A percentile compares a stretch with the other conserved stretches of the same genome.
Evolutionary conservation across 164 flowering plant genomes (phyloP).

Genomic region (Kalanchoe fedtschenkoi): DNA sequence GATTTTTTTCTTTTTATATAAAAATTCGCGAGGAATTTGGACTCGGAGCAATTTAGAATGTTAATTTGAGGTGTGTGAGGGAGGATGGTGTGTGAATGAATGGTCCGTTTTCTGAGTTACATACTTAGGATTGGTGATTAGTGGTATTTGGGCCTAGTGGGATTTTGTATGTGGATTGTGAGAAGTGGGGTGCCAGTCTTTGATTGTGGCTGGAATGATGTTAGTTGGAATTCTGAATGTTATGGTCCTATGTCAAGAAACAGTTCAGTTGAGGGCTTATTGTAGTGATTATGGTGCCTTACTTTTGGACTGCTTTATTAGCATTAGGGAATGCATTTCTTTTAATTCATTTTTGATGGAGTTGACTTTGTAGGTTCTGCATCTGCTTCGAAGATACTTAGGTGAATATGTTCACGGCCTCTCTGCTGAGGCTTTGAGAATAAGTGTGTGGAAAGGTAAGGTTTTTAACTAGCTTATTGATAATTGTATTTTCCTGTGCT

Average conservation of each 20-base stretch:
- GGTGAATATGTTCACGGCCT: conserved; percentile 98
- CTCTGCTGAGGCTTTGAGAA: conserved; percentile 80
- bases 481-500: not conserved
- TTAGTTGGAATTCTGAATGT: too few species aligned
- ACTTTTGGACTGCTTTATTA: not conserved
- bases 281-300: not conserved
- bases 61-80: too few species aligned
- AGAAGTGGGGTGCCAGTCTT: too few species aligned
- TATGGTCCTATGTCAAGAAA: too few species aligned
- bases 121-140: too few species aligned
- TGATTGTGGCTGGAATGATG: too few species aligned
- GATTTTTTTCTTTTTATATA: not conserved
- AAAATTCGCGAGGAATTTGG: not conserved
- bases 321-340: too few species aligned
- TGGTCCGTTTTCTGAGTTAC: too few species aligned
- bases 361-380: conserved; percentile 51
- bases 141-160: too few species aligned
- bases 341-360: not conserved
- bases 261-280: too few species aligned
- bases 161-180: not conserved
- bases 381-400: conserved; percentile 85
- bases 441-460: conserved; percentile 96
- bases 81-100: not conserved
- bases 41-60: too few species aligned
- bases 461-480: not conserved